phyloP scores from a whole-genome alignment of 306 rosid genomes.

The Pueraria montana region DNA sequence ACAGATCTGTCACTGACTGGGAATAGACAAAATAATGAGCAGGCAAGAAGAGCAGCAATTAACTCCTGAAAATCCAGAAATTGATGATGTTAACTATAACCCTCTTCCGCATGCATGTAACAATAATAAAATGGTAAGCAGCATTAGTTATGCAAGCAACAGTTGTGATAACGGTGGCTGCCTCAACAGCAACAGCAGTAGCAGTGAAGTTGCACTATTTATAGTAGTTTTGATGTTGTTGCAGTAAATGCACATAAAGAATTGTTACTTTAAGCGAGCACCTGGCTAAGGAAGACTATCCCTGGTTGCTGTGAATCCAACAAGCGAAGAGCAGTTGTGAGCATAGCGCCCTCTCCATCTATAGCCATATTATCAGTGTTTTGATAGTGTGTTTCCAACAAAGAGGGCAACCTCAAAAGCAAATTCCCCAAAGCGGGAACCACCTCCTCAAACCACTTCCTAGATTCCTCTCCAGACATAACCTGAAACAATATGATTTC shows the following conservation, averaged over 20 bases:
- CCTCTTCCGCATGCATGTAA: background rate
- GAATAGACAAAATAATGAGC: slow-evolving; percentile 87
- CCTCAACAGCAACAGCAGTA: background rate
- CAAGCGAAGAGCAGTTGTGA: slow-evolving; percentile 72
- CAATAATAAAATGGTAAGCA: slow-evolving; percentile 4
- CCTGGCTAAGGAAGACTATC: slow-evolving; percentile 83
- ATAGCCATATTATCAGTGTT: slow-evolving; percentile 47
- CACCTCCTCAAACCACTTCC: slow-evolving; percentile 75
- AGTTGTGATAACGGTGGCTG: too few relatives aligned
- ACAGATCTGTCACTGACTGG: slow-evolving; percentile 66
- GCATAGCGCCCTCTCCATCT: slow-evolving; percentile 39
- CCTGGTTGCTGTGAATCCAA: slow-evolving; percentile 79
- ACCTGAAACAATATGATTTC: slow-evolving; percentile 75
- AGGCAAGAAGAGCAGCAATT: slow-evolving; percentile 85
- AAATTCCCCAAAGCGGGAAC: slow-evolving; percentile 78
- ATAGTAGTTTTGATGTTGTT: background rate
- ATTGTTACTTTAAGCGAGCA: too few relatives aligned
- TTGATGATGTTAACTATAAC: slow-evolving; percentile 17
- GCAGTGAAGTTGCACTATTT: background rate
- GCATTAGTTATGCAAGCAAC: too few relatives aligned
- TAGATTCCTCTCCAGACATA: slow-evolving; percentile 65
- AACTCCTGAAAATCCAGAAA: slow-evolving; percentile 73
- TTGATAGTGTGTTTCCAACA: slow-evolving; percentile 81
- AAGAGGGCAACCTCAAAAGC: slow-evolving; percentile 77
- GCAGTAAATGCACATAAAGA: background rate